Evolutionary conservation across 148 eudicot genomes (phyloP), one percentile per base, ranked within the genome.

Genomic region (Camellia lanceoleosa): DNA sequence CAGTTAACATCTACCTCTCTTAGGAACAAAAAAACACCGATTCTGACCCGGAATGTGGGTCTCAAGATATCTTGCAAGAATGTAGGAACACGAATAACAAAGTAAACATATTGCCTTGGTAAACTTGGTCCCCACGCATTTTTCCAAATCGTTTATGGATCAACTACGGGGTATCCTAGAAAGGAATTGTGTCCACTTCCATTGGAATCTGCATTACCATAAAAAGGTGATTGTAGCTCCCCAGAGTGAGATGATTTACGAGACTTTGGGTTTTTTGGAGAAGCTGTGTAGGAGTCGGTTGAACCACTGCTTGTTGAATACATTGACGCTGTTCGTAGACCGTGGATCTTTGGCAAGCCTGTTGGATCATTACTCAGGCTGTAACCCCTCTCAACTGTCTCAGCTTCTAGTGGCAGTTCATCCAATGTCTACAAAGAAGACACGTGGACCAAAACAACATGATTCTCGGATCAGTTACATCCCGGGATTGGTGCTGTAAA

Each of bases 361-460:
- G 97, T 93, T 63, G 92, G 81, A 79, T 96, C 95, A 43, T 83
- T 81, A 73, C 88, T 89, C 82, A 90, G 65, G 84, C 89, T 91
- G 86, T 92, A 92, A 59, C 99, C 99, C 84, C 89, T 93, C 85
- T 93, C 98, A 38, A 88, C 91, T 47, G 91, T 85, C 46, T 96
- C 98, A 12, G 97, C 99, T 43, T 96, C 99, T 73, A 93, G 86
- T 2, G 98, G 98, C 72, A 96, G 81, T 89, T 93, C 99, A 80
- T 96, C 98, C 86, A 96, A 66, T 72, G 92, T 92, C 98, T 96
- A 56, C 73, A 75, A 49, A 11, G 7, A 71, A 58, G 13, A 66
- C 0, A 4, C 76, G 59, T 14, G 2, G 14, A 20, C 3, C 5
- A 78, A 67, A 77, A 6, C 63, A 46, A 65, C 79, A 20, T 4